Conservation (phyloP, 2,329 filamentous ascomycete species). For the Fusarium guadeloupense region DNA sequence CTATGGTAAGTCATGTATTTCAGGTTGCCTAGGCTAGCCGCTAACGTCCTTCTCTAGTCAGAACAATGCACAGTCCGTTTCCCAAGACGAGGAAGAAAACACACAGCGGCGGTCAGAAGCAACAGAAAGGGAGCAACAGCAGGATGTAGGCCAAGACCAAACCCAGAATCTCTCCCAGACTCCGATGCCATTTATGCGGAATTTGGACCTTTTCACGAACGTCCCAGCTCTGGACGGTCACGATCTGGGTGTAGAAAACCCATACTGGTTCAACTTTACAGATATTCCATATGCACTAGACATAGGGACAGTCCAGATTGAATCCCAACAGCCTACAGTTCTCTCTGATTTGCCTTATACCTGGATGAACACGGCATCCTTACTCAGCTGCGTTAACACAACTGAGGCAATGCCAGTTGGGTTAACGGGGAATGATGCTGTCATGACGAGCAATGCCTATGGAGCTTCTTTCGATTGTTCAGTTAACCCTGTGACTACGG, state of each 20-base stretch:
- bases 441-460: not conserved
- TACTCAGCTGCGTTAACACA: not conserved
- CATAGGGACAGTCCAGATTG: not conserved
- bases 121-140: too few species aligned
- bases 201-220: not conserved
- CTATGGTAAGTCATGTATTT: not conserved
- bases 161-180: not conserved
- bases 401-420: not conserved
- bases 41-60: not conserved
- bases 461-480: not conserved
- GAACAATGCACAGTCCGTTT: not conserved
- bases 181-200: not conserved
- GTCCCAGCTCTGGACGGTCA: not conserved
- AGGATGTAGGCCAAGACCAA: too few species aligned
- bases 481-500: too few species aligned
- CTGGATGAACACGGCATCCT: not conserved
- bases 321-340: not conserved
- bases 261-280: not conserved
- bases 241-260: not conserved
- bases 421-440: not conserved
- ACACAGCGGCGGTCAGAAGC: fast-evolving
- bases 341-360: not conserved
- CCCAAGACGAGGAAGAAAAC: not conserved
- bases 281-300: not conserved
- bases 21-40: not conserved